Percentiles rank a stretch among this genome's conserved stretches.
Evolutionary conservation across 192 early-diverging fungal genomes (phyloP).

Genomic region (Backusella circina): DNA sequence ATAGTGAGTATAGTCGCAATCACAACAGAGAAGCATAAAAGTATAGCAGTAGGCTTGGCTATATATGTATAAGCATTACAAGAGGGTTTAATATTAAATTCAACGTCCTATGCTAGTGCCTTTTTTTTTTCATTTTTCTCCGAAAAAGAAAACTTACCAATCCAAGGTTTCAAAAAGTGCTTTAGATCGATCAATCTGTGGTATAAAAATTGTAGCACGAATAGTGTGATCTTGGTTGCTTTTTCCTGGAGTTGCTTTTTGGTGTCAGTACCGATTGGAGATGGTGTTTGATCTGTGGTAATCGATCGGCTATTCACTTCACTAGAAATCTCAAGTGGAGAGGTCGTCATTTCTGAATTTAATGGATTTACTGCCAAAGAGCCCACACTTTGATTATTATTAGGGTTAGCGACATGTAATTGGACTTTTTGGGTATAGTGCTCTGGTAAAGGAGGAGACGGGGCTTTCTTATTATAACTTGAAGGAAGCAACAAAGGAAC

Average conservation of each 20-base stretch:
- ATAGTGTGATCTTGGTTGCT: not conserved
- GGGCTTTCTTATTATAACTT: not conserved
- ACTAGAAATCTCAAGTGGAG: not conserved
- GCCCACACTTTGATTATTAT: not conserved
- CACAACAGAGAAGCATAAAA: not conserved
- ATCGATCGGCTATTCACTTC: not conserved
- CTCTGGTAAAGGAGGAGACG: not conserved
- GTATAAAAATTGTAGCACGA: not conserved
- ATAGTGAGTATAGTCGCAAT: not conserved
- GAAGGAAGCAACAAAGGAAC: slow-evolving; percentile 2
- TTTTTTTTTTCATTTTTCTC: not conserved
- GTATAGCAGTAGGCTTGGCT: not conserved
- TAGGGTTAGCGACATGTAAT: slow-evolving; percentile 1
- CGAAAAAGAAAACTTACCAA: not conserved
- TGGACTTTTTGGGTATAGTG: not conserved
- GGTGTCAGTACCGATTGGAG: not conserved
- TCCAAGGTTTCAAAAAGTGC: not conserved
- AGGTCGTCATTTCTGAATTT: not conserved
- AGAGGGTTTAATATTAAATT: not conserved
- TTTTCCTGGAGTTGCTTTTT: not conserved
- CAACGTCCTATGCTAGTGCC: not conserved
- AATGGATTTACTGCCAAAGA: not conserved
- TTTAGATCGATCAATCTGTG: not conserved
- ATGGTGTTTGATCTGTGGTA: not conserved
- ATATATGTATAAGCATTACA: not conserved